These are phyloP conservation scores for Phytophthora pini DNA, from an alignment of 352 stramenopile species.

Conservation along the genomic window DNA sequence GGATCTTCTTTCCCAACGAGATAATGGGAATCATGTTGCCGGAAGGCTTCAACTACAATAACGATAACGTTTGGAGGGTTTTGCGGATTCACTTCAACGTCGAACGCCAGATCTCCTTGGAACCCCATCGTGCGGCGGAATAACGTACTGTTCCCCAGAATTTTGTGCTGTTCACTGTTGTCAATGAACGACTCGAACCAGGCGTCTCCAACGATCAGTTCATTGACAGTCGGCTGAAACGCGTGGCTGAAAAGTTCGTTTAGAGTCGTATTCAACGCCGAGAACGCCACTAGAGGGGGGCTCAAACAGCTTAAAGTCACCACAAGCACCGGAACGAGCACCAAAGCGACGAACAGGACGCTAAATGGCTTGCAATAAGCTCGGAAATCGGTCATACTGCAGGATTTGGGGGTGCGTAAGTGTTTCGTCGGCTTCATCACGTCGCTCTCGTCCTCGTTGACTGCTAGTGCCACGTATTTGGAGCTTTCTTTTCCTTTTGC, in stretches of 20 bases:
- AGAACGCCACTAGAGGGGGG: constrained; percentile 16
- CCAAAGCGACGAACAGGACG: constrained; percentile 5
- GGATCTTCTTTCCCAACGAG: constrained; percentile 48
- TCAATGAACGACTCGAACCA: constrained; percentile 18
- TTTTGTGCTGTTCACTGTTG: constrained; percentile 14
- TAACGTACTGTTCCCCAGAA: constrained; percentile 16
- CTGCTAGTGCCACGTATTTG: background rate
- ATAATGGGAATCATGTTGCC: constrained; percentile 55
- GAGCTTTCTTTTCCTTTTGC: background rate
- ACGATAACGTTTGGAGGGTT: constrained; percentile 57
- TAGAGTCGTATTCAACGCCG: constrained; percentile 22
- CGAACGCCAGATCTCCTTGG: constrained; percentile 28
- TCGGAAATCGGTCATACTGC: background rate
- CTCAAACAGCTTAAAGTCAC: constrained; percentile 5
- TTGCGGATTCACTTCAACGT: constrained; percentile 39
- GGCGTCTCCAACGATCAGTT: constrained; percentile 3
- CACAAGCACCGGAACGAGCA: constrained; percentile 11
- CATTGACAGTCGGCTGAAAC: background rate
- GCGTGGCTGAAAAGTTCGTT: constrained; percentile 20
- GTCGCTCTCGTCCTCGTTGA: background rate
- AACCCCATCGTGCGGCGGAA: constrained; percentile 29
- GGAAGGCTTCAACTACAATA: constrained; percentile 59
- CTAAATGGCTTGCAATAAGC: background rate
- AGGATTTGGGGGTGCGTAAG: background rate
- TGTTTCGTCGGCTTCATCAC: constrained; percentile 1